Evolutionary conservation across 2,329 filamentous ascomycete genomes (phyloP).

Genomic region (Dactylellina haptotyla): DNA sequence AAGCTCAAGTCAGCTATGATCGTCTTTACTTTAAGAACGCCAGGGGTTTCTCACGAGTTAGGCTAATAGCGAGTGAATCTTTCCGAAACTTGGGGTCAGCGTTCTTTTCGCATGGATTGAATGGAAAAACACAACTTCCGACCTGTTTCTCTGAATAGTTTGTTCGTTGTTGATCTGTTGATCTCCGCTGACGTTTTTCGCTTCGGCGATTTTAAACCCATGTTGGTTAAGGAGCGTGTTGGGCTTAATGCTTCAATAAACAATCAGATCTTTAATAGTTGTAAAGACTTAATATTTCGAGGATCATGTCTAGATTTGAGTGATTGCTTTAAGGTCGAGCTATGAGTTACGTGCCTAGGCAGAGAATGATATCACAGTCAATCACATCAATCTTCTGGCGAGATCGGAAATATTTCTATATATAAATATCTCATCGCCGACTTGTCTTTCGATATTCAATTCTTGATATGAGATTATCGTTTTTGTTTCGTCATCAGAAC

Average conservation of each 20-base stretch:
- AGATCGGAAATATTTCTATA: too few species aligned
- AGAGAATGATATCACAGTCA: too few species aligned
- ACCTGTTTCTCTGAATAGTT: slow-evolving; percentile 2
- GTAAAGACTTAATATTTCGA: too few species aligned
- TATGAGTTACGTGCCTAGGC: too few species aligned
- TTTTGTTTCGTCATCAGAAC: too few species aligned
- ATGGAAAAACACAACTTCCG: not conserved
- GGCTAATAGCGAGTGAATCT: not conserved
- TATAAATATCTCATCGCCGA: too few species aligned
- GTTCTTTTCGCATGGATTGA: not conserved
- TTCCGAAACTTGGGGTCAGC: not conserved
- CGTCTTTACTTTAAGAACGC: not conserved
- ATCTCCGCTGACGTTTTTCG: slow-evolving; percentile 2
- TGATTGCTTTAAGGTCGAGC: too few species aligned
- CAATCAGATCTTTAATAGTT: too few species aligned
- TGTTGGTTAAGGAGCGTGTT: not conserved
- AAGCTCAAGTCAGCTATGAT: not conserved
- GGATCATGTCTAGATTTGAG: too few species aligned
- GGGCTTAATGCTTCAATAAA: not conserved
- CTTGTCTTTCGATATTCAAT: too few species aligned
- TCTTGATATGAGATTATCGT: too few species aligned
- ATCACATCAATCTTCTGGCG: too few species aligned
- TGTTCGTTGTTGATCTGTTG: slow-evolving; percentile 37
- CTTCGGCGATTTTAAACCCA: not conserved
- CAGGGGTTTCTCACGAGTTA: not conserved